Evolutionary conservation across 1,139 yeast genomes (phyloP), one percentile per base, ranked within the genome.

Genomic region (Yamadazyma friedrichii): DNA sequence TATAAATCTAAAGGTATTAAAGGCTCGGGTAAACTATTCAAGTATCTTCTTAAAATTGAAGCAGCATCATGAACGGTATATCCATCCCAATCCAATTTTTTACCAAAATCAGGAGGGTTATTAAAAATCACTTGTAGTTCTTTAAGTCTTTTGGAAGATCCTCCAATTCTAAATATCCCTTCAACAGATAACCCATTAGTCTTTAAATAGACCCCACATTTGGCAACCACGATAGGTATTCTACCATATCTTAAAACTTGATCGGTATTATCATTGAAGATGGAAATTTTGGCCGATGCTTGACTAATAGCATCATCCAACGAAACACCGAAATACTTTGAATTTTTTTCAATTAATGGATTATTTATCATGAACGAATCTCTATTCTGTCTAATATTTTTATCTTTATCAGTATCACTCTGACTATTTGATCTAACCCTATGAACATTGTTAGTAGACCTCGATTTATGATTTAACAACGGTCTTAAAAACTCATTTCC

Each of bases 51-150:
- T 44, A 93, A 75, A 28, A 93, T 74, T 24, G 95, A 87, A 2
- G 98, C 96, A 1, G 97, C 97, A 62, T 94, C 98, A 64, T 94
- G 98, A n/a, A 93, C 98, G 3, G 89, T 88, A 62, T 82, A 93
- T 0, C 95, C 94, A 41, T 86, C 88, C 98, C 98, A 93, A 48
- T 76, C 79, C 35, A 91, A 74, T 51, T 84, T 86, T 45, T 88
- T 80, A 17, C 98, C 99, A 58, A 83, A 94, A 46, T 80, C 82
- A 0, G 98, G 98, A 1, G 96, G 89, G 2, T 85, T 68, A 46
- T 91, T 88, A 66, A 93, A 93, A 8, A 84, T 74, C 31, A 78
- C 74, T 61, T 93, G 98, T 38, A 93, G 69, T 52, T 88, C 95
- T 54, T 88, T 88, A 35, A 93, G 82, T 41, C 98, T 74, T 57